phyloP scores from a whole-genome alignment of 2,329 filamentous ascomycete species.

The Aaosphaeria pasadenensis region DNA sequence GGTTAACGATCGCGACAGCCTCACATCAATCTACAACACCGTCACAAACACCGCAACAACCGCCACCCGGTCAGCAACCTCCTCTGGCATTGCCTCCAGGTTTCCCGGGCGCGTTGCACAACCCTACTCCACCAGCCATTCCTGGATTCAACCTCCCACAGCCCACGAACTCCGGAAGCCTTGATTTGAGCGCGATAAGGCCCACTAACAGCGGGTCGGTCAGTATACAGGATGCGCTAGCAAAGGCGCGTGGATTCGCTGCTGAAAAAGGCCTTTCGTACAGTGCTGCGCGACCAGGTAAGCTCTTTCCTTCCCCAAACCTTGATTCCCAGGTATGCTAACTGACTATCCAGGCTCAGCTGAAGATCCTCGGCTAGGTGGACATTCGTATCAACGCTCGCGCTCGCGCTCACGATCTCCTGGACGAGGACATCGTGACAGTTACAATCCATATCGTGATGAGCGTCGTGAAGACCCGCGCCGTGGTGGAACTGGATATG shows the following conservation, averaged over 20 bases:
- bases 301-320: conserved; percentile 43
- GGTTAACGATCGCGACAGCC: conserved; percentile 34
- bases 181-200: conserved; percentile 77
- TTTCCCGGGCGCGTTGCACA: conserved; percentile 43
- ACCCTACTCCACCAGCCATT: conserved; percentile 40
- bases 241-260: conserved; percentile 78
- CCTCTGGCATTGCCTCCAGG: conserved; percentile 42
- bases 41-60: conserved; percentile 45
- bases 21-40: conserved; percentile 49
- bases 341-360: conserved; percentile 11
- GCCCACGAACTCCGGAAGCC: conserved; percentile 69
- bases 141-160: conserved; percentile 57
- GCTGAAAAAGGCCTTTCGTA: conserved; percentile 69
- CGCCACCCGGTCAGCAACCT: conserved; percentile 39
- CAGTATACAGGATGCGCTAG: conserved; percentile 79
- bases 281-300: conserved; percentile 43
- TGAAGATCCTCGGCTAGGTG: conserved; percentile 49
- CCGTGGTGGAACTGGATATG: conserved; percentile 56
- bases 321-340: not conserved
- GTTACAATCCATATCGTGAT: conserved; percentile 80
- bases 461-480: conserved; percentile 71
- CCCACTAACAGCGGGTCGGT: conserved; percentile 78
- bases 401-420: conserved; percentile 64
- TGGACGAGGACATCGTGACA: conserved; percentile 65
- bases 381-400: conserved; percentile 62